These are phyloP conservation scores for Durio zibethinus DNA, from an alignment of 345 rosid species.

Conservation along the genomic window DNA sequence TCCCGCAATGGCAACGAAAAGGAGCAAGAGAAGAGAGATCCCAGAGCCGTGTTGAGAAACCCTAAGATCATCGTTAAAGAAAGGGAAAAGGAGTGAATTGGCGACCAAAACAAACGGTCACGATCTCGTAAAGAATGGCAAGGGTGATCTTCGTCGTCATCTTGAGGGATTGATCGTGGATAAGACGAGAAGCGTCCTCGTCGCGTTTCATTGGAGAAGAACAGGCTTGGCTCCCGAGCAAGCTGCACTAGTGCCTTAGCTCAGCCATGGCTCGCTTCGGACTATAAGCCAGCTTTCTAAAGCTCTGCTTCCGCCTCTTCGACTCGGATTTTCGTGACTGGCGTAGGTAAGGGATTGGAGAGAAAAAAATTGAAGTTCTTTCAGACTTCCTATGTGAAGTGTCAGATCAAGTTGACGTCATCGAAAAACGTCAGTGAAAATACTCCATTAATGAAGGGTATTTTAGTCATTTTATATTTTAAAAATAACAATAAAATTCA, in stretches of 20 bases:
- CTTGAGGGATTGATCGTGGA: constrained; percentile 46
- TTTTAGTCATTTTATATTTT: neutral
- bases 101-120: constrained; percentile 70
- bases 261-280: constrained; percentile 87
- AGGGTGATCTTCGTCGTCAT: constrained; percentile 48
- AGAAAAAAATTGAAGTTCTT: neutral
- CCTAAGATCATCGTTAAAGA: constrained; percentile 77
- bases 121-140: constrained; percentile 72
- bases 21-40: constrained; percentile 53
- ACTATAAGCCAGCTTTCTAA: constrained; percentile 51
- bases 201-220: constrained; percentile 90
- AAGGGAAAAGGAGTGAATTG: constrained; percentile 37
- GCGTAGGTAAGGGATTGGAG: constrained; percentile 15
- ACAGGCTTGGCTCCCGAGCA: constrained; percentile 71
- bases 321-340: neutral
- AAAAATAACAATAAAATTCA: neutral
- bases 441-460: neutral
- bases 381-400: neutral
- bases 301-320: neutral
- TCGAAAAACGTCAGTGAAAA: neutral
- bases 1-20: constrained; percentile 46
- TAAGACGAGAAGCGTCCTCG: constrained; percentile 74
- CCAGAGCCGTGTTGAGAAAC: constrained; percentile 53
- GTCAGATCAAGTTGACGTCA: constrained; percentile 1
- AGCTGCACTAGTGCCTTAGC: constrained; percentile 92